Conservation (phyloP, 345 rosid species). For the Aquilaria malaccensis region DNA sequence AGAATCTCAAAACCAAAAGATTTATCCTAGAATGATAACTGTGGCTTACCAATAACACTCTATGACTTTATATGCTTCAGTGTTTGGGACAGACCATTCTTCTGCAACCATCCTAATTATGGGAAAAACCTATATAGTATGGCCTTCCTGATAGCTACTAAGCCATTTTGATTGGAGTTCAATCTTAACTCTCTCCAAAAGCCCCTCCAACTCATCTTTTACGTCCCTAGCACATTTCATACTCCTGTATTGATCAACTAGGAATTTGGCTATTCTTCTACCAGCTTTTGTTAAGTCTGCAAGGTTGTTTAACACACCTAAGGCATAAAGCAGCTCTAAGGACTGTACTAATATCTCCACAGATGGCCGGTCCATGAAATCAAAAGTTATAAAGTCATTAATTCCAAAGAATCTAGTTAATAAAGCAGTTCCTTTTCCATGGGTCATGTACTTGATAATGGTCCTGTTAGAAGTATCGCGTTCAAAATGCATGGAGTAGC, state of each 20-base stretch:
- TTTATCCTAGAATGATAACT: no score
- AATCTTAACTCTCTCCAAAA: slow-evolving; percentile 84
- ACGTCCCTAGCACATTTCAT: slow-evolving; percentile 92
- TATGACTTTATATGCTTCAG: slow-evolving; percentile 41
- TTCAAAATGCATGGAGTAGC: slow-evolving; percentile 63
- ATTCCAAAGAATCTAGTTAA: slow-evolving; percentile 59
- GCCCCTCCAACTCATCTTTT: slow-evolving; percentile 83
- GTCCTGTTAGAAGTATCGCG: slow-evolving; percentile 62
- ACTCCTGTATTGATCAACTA: slow-evolving; percentile 77
- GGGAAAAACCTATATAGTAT: slow-evolving; percentile 80
- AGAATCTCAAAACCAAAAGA: no score
- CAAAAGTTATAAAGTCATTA: slow-evolving; percentile 48
- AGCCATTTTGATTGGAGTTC: slow-evolving; percentile 55
- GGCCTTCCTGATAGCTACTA: slow-evolving; percentile 64
- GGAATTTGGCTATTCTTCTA: slow-evolving; percentile 60
- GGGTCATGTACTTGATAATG: slow-evolving; percentile 51
- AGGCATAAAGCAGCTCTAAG: slow-evolving; percentile 44
- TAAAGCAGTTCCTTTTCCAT: slow-evolving; percentile 60
- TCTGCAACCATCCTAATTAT: slow-evolving; percentile 71
- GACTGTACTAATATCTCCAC: slow-evolving; percentile 52
- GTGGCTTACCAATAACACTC: no score
- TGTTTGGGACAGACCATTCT: slow-evolving; percentile 71
- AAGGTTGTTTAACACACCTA: slow-evolving; percentile 49
- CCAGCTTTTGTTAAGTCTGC: slow-evolving; percentile 58
- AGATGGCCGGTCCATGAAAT: slow-evolving; percentile 65